Conservation (phyloP, 1,284 basidiomycete species). For the Microbotryum silenes-acaulis region DNA sequence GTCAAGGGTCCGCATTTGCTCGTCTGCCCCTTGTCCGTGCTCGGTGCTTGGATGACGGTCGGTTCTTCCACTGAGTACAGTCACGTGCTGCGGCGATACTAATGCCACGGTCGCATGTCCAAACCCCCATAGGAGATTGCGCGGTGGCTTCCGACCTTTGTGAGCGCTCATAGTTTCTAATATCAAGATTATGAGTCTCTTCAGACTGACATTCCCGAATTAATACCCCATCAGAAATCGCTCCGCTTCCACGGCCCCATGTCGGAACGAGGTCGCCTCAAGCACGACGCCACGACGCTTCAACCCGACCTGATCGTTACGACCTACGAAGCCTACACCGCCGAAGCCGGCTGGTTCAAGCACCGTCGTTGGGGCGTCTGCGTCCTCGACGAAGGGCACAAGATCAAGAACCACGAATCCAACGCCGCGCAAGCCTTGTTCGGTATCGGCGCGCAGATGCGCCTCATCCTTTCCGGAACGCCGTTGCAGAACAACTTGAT, state of each 20-base stretch:
- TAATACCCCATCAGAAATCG: constrained; percentile 29
- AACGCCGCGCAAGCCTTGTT: constrained; percentile 46
- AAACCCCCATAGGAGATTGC: constrained; percentile 16
- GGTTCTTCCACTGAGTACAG: no score
- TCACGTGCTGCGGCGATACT: not conserved
- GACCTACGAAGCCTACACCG: constrained; percentile 52
- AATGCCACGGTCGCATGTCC: not conserved
- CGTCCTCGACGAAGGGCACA: constrained; percentile 42
- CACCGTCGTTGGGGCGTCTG: constrained; percentile 46
- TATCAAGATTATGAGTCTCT: not conserved
- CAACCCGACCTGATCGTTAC: constrained; percentile 51
- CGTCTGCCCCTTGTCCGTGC: constrained; percentile 56
- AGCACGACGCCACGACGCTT: constrained; percentile 21
- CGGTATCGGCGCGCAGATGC: constrained; percentile 48
- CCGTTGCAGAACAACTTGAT: constrained; percentile 57
- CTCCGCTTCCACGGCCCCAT: constrained; percentile 51
- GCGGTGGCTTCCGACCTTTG: constrained; percentile 52
- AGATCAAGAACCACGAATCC: constrained; percentile 53
- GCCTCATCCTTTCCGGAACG: constrained; percentile 55
- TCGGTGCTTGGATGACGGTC: constrained; percentile 39
- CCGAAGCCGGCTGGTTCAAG: constrained; percentile 53
- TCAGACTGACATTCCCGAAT: not conserved
- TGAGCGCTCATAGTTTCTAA: constrained; percentile 1
- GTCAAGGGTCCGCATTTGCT: constrained; percentile 51
- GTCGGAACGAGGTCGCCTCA: constrained; percentile 49